A percentile compares a stretch with the other conserved stretches of the same genome.
These are phyloP conservation scores for Calocybe cyanea DNA, from an alignment of 768 basidiomycete species.

Conservation along the genomic window DNA sequence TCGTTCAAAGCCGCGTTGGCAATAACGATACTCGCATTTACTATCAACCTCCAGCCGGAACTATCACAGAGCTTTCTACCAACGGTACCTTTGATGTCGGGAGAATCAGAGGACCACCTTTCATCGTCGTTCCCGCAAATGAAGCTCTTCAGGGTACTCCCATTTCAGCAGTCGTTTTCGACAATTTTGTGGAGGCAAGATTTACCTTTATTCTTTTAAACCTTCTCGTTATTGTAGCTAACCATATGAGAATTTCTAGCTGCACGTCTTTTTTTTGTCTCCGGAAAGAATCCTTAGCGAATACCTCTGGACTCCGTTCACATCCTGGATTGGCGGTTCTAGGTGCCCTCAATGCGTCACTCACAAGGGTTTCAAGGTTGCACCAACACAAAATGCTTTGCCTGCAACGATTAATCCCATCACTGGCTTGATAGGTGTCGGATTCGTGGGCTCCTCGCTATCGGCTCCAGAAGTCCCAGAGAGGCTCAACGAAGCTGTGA, in stretches of 20 bases:
- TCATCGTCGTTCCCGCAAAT: neutral
- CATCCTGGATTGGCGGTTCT: constrained; percentile 2
- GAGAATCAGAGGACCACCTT: neutral
- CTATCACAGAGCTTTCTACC: constrained; percentile 1
- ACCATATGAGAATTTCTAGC: too few relatives aligned
- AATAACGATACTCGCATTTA: constrained; percentile 3
- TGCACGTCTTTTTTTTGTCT: constrained; percentile 6
- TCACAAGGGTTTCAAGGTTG: neutral
- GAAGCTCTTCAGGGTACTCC: neutral
- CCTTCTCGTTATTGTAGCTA: too few relatives aligned
- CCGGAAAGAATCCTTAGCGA: neutral
- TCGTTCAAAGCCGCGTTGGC: neutral
- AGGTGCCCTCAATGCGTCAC: constrained; percentile 3
- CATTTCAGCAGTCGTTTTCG: constrained; percentile 2
- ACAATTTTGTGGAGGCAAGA: too few relatives aligned
- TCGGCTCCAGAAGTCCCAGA: neutral
- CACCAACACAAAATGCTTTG: neutral
- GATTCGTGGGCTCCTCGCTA: neutral
- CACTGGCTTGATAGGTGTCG: neutral
- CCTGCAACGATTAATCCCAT: neutral
- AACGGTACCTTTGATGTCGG: constrained; percentile 1
- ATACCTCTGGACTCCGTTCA: neutral
- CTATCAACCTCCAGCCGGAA: neutral
- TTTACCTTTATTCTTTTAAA: too few relatives aligned
- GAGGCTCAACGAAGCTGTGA: neutral